Base-by-base conservation (phyloP, 208 protist species). In the Crithidia fasciculata region DNA sequence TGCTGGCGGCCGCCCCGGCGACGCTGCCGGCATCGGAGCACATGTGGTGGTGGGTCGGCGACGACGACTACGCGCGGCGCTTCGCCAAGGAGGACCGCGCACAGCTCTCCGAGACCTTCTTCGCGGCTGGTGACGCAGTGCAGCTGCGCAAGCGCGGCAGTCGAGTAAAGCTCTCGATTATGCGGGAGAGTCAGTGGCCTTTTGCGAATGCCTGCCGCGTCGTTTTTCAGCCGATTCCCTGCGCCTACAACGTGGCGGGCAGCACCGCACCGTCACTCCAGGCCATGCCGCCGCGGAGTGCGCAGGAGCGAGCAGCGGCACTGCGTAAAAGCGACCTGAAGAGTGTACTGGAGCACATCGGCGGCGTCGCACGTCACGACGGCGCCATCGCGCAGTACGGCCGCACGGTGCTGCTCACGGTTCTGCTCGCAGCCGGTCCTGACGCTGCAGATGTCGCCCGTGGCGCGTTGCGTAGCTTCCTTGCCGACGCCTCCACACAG, bases 171-270 rank as follows among this genome's bases (percentile, higher is more conserved):
- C 68, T 96, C 19, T 65, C 81, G 4, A 58, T 53, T 7, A 87
- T 94, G 78, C 89, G 82, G 2, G 87, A 92, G 58, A 72, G 63
- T 39, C 68, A 81, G 54, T 44, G 66, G 43, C 74, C 76, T 3
- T 83, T 81, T 8, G 50, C 60, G 5, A 68, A 72, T 16, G 64
- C 71, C n/a, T 74, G 73, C 49, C 78, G 83, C 43, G 73, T 96
- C 16, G 83, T 94, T 56, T 92, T 94, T 68, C 91, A 96, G 75
- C 84, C 87, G 8, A 72, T 93, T 8, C 89, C 91, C 28, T 87
- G 55, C 57, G 45, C 59, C 8, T 86, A 68, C 37, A 40, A 37
- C 60, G 78, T 67, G 41, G 70, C 58, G 54, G 44, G 40, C 39
- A 47, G 41, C 45, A 44, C 16, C 44, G 50, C 43, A 50, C 74